Evolutionary conservation across 2,329 filamentous ascomycete genomes (phyloP).

Genomic region (Cladosporium sp.): DNA sequence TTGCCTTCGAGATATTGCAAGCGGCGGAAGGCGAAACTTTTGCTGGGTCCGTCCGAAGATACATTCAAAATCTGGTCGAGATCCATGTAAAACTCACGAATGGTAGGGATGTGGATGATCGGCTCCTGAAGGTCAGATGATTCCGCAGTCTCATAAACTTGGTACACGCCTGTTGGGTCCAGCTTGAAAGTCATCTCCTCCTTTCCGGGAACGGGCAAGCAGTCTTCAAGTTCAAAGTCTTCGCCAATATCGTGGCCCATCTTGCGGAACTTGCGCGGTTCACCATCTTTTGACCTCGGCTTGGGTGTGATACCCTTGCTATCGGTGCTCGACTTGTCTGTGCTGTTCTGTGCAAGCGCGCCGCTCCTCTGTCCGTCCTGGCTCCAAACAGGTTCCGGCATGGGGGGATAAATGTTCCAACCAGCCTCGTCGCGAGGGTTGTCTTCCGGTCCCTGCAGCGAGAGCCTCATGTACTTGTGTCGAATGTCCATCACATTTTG

Average conservation of each 20-base stretch:
- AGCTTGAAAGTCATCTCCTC: slow-evolving; percentile 72
- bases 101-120: slow-evolving; percentile 78
- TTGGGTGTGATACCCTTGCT: slow-evolving; percentile 26
- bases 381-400: slow-evolving; percentile 86
- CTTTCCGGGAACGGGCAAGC: slow-evolving; percentile 66
- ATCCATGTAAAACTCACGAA: slow-evolving; percentile 94
- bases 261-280: slow-evolving; percentile 61
- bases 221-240: slow-evolving; percentile 80
- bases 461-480: slow-evolving; percentile 82
- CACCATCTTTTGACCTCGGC: slow-evolving; percentile 27
- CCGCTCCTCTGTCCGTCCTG: slow-evolving; percentile 29
- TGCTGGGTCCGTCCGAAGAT: slow-evolving; percentile 93
- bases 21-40: slow-evolving; percentile 93
- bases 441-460: slow-evolving; percentile 73
- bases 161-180: slow-evolving; percentile 82
- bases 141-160: slow-evolving; percentile 73
- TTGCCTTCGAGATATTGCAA: slow-evolving; percentile 95
- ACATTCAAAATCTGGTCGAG: slow-evolving; percentile 79
- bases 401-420: slow-evolving; percentile 88
- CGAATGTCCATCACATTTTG: slow-evolving; percentile 83
- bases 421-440: slow-evolving; percentile 80
- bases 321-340: slow-evolving; percentile 30
- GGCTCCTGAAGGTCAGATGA: slow-evolving; percentile 62
- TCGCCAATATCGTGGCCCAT: slow-evolving; percentile 86
- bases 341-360: slow-evolving; percentile 11